Conservation (phyloP, 495 filamentous ascomycete species). For the Xylaria longipes region DNA sequence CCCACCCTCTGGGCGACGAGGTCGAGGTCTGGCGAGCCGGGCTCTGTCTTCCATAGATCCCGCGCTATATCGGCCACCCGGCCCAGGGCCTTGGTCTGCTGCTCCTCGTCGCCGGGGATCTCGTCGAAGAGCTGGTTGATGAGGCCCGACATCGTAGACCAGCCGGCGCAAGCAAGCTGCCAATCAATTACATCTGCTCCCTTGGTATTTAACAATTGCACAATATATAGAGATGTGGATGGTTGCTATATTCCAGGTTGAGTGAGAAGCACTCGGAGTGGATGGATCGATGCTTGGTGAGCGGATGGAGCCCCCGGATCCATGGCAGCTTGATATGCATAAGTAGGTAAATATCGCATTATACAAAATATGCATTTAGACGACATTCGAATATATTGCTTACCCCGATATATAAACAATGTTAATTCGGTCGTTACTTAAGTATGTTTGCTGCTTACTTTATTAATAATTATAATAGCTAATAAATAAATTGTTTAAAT, state of each 20-base stretch:
- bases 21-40: slow-evolving; percentile 48
- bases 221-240: not conserved
- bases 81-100: slow-evolving; percentile 34
- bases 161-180: not conserved
- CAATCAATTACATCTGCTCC: slow-evolving; percentile 12
- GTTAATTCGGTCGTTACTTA: too few species aligned
- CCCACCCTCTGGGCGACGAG: slow-evolving; percentile 65
- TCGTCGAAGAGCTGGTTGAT: slow-evolving; percentile 31
- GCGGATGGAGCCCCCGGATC: too few species aligned
- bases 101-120: slow-evolving; percentile 31
- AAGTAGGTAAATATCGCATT: not conserved
- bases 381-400: not conserved
- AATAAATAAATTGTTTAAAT: too few species aligned
- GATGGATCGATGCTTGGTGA: not conserved
- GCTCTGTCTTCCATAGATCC: slow-evolving; percentile 39
- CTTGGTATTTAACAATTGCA: not conserved
- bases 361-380: not conserved
- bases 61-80: slow-evolving; percentile 36
- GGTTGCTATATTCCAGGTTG: not conserved
- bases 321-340: not conserved
- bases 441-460: too few species aligned
- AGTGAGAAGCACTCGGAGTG: not conserved
- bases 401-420: not conserved
- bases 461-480: too few species aligned
- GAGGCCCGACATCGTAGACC: slow-evolving; percentile 15